Base-by-base conservation (phyloP, 306 rosid species). In the Canavalia gladiata region DNA sequence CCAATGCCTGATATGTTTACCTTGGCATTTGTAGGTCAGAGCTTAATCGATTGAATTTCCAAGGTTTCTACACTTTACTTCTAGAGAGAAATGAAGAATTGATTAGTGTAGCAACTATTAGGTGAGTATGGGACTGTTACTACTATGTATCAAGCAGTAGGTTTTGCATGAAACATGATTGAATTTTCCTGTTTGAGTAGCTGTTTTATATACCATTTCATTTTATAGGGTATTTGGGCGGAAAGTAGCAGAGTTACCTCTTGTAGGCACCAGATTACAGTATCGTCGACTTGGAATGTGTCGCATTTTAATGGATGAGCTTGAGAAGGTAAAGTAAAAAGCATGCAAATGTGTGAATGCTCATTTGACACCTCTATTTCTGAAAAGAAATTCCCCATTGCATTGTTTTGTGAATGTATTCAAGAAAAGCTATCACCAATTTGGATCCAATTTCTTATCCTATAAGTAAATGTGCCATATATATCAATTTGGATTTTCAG, bases 201-300 rank as follows among this genome's bases (percentile, higher is more conserved):
- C 55, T 47, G 37, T 29, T 55, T 59, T 85, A 11, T 43, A 42
- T 51, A 45, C 47, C 74, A 34, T 50, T 81, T 70, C 71, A 77
- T 78, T 76, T 60, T 85, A 13, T 81, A 95, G 99, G 92, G 57
- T 95, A 70, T 78, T 88, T 60, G 99, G 98, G 54, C 85, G 60
- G 68, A 88, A 87, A 79, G 89, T 93, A 59, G 99, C 98, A 7
- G 98, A 95, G 86, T 54, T 95, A 6, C 98, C 97, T 6, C 96
- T 95, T 64, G 82, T 95, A 8, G 97, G 90, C 31, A 93, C 98
- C 31, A 85, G 97, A 77, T 68, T 86, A 77, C 94, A 79, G 76
- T 90, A 88, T 81, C 92, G 99, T 4, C 90, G 91, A 54, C 93
- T 37, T 31, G 99, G 98, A 84, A 93, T 93, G 98, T 95, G 98